phyloP scores from a whole-genome alignment of 495 filamentous ascomycete species.

The Aspergillus nidulans region DNA sequence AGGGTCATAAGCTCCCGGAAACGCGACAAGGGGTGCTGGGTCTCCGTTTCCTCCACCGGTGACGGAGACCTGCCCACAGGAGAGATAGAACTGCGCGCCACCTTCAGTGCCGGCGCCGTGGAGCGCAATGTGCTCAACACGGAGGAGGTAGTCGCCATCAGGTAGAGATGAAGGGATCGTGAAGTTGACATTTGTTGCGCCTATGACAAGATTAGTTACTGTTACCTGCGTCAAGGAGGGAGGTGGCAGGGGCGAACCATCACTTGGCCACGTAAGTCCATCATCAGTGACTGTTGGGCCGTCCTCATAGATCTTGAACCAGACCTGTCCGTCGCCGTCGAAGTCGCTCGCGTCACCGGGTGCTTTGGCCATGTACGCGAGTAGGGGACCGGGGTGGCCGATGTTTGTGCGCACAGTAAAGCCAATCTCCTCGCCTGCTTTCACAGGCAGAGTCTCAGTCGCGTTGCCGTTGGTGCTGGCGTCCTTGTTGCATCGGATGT shows the following conservation, averaged over 20 bases:
- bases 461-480: background rate
- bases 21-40: slow-evolving; percentile 1
- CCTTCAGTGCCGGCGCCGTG: slow-evolving; percentile 1
- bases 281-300: background rate
- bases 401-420: slow-evolving; percentile 7
- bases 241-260: no score
- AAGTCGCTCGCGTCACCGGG: slow-evolving; percentile 1
- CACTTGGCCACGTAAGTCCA: background rate
- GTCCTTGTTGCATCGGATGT: slow-evolving; percentile 19
- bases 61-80: slow-evolving; percentile 9
- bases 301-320: slow-evolving; percentile 11
- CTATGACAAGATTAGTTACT: background rate
- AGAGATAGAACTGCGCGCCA: slow-evolving; percentile 7
- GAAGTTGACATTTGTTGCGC: slow-evolving; percentile 4
- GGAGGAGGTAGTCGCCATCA: slow-evolving; percentile 6
- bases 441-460: slow-evolving; percentile 10
- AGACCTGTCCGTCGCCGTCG: slow-evolving; percentile 8
- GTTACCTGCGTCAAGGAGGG: background rate
- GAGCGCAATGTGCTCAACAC: slow-evolving; percentile 5
- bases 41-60: slow-evolving; percentile 3
- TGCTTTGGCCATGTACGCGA: slow-evolving; percentile 8
- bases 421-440: slow-evolving; percentile 13
- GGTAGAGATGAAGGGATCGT: slow-evolving; percentile 1
- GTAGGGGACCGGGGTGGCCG: slow-evolving; percentile 5
- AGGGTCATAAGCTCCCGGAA: slow-evolving; percentile 8